These are phyloP conservation scores for Coniella vitis DNA, from an alignment of 2,329 filamentous ascomycete species.

Conservation along the genomic window DNA sequence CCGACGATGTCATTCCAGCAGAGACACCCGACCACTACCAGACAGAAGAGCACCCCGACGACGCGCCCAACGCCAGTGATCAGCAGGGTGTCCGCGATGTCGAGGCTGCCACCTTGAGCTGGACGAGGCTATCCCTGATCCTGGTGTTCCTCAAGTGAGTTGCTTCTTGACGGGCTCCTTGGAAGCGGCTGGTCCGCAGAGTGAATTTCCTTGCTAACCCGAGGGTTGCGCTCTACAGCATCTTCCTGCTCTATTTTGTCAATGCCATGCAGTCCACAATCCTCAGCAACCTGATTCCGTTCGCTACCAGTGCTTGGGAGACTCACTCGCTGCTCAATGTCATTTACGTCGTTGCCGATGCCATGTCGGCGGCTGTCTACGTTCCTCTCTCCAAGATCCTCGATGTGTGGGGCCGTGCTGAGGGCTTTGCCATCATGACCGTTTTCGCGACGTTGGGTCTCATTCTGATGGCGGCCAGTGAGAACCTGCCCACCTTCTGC, in stretches of 20 bases:
- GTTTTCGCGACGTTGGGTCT: constrained; percentile 40
- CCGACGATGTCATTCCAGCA: constrained; percentile 3
- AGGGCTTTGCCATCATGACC: constrained; percentile 36
- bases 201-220: background rate
- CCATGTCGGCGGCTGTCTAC: constrained; percentile 52
- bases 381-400: constrained; percentile 40
- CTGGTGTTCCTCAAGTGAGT: constrained; percentile 28
- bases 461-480: constrained; percentile 53
- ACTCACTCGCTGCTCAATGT: constrained; percentile 47
- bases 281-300: constrained; percentile 34
- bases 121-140: constrained; percentile 17
- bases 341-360: constrained; percentile 45
- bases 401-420: constrained; percentile 41
- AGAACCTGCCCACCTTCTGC: constrained; percentile 44
- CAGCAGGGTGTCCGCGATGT: constrained; percentile 21
- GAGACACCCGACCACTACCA: background rate
- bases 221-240: constrained; percentile 21
- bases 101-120: constrained; percentile 20
- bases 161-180: background rate
- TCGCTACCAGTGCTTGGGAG: constrained; percentile 42
- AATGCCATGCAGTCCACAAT: constrained; percentile 42
- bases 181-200: background rate
- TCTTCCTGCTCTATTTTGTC: constrained; percentile 45
- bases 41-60: background rate
- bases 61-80: constrained; percentile 11